Percentiles rank a stretch among this genome's conserved stretches.
Evolutionary conservation across 768 basidiomycete species (phyloP).

Genomic region (Boletus rubropictus): DNA sequence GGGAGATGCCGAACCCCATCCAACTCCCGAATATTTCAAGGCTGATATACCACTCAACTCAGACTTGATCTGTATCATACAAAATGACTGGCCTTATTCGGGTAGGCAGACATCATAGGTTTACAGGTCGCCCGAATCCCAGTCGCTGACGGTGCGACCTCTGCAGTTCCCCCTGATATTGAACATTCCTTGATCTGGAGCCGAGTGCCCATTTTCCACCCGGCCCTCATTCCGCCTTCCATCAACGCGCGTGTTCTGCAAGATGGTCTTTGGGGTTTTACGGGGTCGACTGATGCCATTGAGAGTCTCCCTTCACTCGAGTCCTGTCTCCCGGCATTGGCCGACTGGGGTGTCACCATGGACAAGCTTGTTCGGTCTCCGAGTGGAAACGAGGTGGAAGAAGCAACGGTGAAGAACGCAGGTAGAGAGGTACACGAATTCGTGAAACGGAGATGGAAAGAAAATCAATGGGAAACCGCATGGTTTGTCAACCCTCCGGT

Average conservation of each 20-base stretch:
- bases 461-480: conserved; percentile 79
- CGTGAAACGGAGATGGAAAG: conserved; percentile 61
- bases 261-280: conserved; percentile 82
- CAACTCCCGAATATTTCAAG: conserved; percentile 54
- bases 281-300: conserved; percentile 49
- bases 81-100: conserved; percentile 88
- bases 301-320: conserved; percentile 57
- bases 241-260: conserved; percentile 56
- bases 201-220: conserved; percentile 63
- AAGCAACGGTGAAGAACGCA: conserved; percentile 42
- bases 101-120: conserved; percentile 35
- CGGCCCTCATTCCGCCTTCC: conserved; percentile 44
- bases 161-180: conserved; percentile 57
- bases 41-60: conserved; percentile 46
- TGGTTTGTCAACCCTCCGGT: conserved; percentile 92
- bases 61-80: conserved; percentile 61
- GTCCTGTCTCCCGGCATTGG: conserved; percentile 52
- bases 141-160: background rate
- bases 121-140: background rate
- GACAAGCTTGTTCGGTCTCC: conserved; percentile 53
- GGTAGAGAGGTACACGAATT: conserved; percentile 58
- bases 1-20: background rate
- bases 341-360: conserved; percentile 66
- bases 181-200: conserved; percentile 80
- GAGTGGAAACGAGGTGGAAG: conserved; percentile 49